A percentile compares a stretch with the other conserved stretches of the same genome.
phyloP scores from a whole-genome alignment of 1,139 yeast species.

The Saccharomyces pastorianus region DNA sequence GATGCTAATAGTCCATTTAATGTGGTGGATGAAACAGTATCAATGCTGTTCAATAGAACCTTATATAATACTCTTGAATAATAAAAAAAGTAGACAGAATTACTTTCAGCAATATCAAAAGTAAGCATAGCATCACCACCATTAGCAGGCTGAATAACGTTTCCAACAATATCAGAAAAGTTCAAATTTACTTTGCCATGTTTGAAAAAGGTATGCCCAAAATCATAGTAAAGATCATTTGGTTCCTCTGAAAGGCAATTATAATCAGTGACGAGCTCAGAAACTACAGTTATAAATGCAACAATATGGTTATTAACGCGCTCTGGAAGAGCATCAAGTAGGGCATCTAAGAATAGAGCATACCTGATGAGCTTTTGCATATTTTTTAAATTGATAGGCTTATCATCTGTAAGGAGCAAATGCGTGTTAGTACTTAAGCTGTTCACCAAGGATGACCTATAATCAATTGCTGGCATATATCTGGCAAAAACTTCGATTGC shows the following conservation, averaged over 20 bases:
- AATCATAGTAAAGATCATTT: slow-evolving; percentile 12
- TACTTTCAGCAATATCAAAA: background rate
- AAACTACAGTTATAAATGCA: slow-evolving; percentile 28
- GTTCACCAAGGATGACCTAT: slow-evolving; percentile 40
- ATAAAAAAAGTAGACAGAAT: slow-evolving; percentile 19
- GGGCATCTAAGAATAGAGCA: slow-evolving; percentile 22
- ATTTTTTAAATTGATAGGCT: slow-evolving; percentile 11
- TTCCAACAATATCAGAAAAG: slow-evolving; percentile 21
- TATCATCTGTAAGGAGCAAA: slow-evolving; percentile 25
- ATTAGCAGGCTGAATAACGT: slow-evolving; percentile 1
- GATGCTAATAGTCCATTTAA: slow-evolving; percentile 30
- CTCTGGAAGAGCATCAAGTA: slow-evolving; percentile 14
- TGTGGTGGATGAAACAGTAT: slow-evolving; percentile 24
- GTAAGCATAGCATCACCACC: background rate
- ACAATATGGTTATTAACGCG: slow-evolving; percentile 14
- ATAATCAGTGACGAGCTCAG: slow-evolving; percentile 35
- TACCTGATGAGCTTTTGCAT: slow-evolving; percentile 18
- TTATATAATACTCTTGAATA: slow-evolving; percentile 24
- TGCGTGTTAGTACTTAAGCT: slow-evolving; percentile 39
- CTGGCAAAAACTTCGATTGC: slow-evolving; percentile 7
- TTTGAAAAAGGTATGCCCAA: slow-evolving; percentile 17
- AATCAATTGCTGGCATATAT: slow-evolving; percentile 28
- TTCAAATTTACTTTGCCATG: slow-evolving; percentile 11
- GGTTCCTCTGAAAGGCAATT: slow-evolving; percentile 27
- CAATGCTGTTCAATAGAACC: slow-evolving; percentile 31